Base-by-base conservation (phyloP, 1,139 yeast species). In the Debaryomyces fabryi region DNA sequence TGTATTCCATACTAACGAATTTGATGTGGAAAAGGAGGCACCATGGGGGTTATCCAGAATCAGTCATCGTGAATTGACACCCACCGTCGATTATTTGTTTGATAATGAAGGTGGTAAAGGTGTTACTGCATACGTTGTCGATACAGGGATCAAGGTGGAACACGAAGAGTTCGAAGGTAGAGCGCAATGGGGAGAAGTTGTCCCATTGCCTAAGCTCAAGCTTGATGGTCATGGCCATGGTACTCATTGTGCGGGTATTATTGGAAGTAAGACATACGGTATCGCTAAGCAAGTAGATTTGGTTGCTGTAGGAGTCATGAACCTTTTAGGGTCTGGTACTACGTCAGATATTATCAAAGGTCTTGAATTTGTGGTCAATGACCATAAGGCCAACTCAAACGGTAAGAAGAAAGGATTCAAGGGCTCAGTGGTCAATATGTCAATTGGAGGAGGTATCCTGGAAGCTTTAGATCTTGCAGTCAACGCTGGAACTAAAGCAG, bases 201-300 rank as follows among this genome's bases (percentile, higher is more conserved):
- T 72, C 43, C 72, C 77, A 5, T 58, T 63, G 55, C 76, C 76
- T 36, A 65, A 67, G 52, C 57, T 67, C 30, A 64, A 69, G 49
- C 51, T 65, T 27, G 79, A 74, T 55, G 74, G 68, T 24, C 67
- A 72, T 52, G 98, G 98, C 33, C 79, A 74, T 54, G 79, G 79
- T 34, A 73, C 77, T 40, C 79, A 74, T 56, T 72, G 75, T 59
- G 79, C 79, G 18, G 79, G 79, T 53, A 71, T 69, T 44, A 73
- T 74, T 57, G 79, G 76, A 27, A 70, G 76, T 39, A 64, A 63
- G 55, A 58, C 72, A 9, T 74, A 69, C 52, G 79, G 79, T 45
- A 66, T 74, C 36, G 78, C 79, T 48, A 74, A 74, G 56, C 61
- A 69, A 30, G 79, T 70, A 29, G 63, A 71, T 37, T 58, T 74